These are phyloP conservation scores for Trichomonas vaginalis DNA, from an alignment of 208 protist genomes.

Conservation along the genomic window DNA sequence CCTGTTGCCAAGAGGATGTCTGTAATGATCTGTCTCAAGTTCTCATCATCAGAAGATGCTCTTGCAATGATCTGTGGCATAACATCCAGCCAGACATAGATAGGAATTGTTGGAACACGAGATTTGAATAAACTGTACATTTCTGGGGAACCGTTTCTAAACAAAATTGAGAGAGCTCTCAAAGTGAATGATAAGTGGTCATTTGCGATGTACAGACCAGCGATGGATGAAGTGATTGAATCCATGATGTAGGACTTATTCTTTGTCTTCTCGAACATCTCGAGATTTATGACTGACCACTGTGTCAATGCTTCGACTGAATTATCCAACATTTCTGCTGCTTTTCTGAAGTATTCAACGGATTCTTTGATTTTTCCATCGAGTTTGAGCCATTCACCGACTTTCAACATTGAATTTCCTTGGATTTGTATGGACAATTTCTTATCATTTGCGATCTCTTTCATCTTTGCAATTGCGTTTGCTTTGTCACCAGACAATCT, in stretches of 20 bases:
- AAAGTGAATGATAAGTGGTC: background rate
- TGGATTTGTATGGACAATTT: background rate
- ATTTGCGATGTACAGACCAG: background rate
- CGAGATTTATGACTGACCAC: background rate
- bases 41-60: background rate
- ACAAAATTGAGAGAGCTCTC: background rate
- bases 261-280: background rate
- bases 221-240: background rate
- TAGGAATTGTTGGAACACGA: background rate
- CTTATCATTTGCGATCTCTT: background rate
- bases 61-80: background rate
- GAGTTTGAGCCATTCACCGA: background rate
- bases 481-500: background rate
- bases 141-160: background rate
- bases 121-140: background rate
- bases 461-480: background rate
- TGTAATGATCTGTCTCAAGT: background rate
- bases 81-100: background rate
- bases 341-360: background rate
- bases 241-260: background rate
- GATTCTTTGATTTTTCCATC: background rate
- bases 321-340: background rate
- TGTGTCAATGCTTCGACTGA: background rate
- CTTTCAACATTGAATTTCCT: background rate
- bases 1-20: background rate